Base-by-base conservation (phyloP, 352 stramenopile species). In the Aphanomyces invadans region DNA sequence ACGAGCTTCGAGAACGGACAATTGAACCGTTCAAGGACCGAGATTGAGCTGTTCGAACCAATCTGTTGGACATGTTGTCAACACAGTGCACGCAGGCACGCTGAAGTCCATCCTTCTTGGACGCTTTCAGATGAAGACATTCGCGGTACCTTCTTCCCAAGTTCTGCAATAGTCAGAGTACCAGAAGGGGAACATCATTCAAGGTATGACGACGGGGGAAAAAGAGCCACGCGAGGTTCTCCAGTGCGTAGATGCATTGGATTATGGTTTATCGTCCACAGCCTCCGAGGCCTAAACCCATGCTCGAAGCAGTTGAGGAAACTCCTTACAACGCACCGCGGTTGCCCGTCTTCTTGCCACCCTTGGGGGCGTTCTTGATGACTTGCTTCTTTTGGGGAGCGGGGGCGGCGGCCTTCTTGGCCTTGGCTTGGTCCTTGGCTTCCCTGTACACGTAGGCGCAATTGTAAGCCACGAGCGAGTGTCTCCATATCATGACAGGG, bases 371-470 rank as follows among this genome's bases (percentile, higher is more conserved):
- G 68, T 76, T 74, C 81, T 91, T 86, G 67, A 57, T 80, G 68
- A 45, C 74, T 68, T 74, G 79, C 72, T 90, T 67, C 26, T 56
- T 67, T 29, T 49, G 21, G 49, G 11, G 77, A 23, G 71, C 69
- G 76, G 90, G 88, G 72, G 2, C 70, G 3, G 62, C 74, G 57
- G 73, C 51, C 78, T 92, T 92, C 80, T 92, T 92, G 65, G 81
- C 74, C 77, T 95, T 95, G 81, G 80, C 91, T 78, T 83, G 83
- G 42, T 92, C 86, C 81, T 94, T 94, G 48, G 83, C 83, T 77
- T 94, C 86, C 44, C 72, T 77, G 39, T 70, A n/a, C n/a, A n/a
- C n/a, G n/a, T n/a, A n/a, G n/a, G n/a, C n/a, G n/a, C n/a, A n/a
- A n/a, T n/a, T n/a, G n/a, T n/a, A n/a, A 45, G n/a, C 11, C 12